Evolutionary conservation across 2,329 filamentous ascomycete genomes (phyloP).

Genomic region (Capronia coronata): DNA sequence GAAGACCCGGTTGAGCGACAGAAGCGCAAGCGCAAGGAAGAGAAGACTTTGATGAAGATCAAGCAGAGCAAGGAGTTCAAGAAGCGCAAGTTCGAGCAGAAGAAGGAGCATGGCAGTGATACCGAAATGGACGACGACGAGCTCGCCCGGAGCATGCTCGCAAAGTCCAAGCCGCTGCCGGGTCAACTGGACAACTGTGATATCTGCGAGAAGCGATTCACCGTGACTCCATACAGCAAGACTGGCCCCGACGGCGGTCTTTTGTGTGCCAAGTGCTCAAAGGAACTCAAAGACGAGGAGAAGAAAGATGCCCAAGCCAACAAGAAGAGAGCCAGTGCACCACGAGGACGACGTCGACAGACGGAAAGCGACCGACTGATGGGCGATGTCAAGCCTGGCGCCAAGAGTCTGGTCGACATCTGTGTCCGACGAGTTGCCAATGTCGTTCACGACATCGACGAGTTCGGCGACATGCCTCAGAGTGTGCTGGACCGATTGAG

Average conservation of each 20-base stretch:
- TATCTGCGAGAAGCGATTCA: constrained; percentile 78
- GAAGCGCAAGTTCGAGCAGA: constrained; percentile 47
- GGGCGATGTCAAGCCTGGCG: constrained; percentile 48
- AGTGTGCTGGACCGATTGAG: constrained; percentile 52
- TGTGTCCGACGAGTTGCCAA: constrained; percentile 58
- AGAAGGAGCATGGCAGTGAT: constrained; percentile 47
- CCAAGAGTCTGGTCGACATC: constrained; percentile 45
- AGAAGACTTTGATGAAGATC: constrained; percentile 40
- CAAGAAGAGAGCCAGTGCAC: constrained; percentile 49
- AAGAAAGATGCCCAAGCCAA: constrained; percentile 55
- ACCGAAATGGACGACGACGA: constrained; percentile 37
- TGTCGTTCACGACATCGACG: constrained; percentile 58
- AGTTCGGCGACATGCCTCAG: constrained; percentile 57
- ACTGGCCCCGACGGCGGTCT: constrained; percentile 75
- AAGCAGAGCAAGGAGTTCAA: constrained; percentile 48
- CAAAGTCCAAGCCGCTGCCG: constrained; percentile 56
- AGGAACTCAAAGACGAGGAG: constrained; percentile 61
- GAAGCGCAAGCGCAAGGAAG: constrained; percentile 53
- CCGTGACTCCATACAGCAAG: constrained; percentile 82
- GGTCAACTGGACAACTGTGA: constrained; percentile 88
- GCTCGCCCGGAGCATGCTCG: constrained; percentile 47
- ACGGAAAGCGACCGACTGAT: constrained; percentile 79
- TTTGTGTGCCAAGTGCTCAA: constrained; percentile 76
- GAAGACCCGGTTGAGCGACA: constrained; percentile 40
- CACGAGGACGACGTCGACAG: constrained; percentile 62